Evolutionary conservation across 768 basidiomycete genomes (phyloP).

Genomic region (Calocera cornea): DNA sequence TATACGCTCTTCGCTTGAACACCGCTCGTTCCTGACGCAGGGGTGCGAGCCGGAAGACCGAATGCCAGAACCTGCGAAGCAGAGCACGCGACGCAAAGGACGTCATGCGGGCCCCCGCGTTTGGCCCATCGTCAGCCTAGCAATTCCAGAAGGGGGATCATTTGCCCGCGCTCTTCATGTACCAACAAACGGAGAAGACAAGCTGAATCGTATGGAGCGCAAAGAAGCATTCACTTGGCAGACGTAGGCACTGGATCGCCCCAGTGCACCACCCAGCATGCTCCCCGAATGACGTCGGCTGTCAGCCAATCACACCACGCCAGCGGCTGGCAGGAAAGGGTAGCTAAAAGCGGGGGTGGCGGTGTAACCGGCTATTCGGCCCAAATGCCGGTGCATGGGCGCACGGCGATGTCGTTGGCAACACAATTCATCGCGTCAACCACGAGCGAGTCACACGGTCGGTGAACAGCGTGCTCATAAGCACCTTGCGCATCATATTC

Average conservation of each 20-base stretch:
- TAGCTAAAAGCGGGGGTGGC: constrained; percentile 5
- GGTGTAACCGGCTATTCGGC: neutral
- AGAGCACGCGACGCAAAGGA: neutral
- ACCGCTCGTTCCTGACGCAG: no score
- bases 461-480: neutral
- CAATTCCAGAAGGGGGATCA: neutral
- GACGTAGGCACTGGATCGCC: neutral
- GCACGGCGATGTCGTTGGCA: no score
- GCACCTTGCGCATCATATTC: no score
- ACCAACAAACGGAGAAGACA: neutral
- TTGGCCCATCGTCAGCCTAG: neutral
- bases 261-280: neutral
- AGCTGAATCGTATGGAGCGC: neutral
- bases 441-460: neutral
- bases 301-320: neutral
- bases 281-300: neutral
- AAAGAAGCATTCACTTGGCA: neutral
- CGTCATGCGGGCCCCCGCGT: neutral
- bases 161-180: neutral
- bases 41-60: no score
- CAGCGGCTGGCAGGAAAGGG: neutral
- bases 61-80: neutral
- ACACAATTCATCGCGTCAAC: neutral
- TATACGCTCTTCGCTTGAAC: no score
- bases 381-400: no score